Evolutionary conservation across 1,284 basidiomycete species (phyloP).

Genomic region (Marasmius tenuissimus): DNA sequence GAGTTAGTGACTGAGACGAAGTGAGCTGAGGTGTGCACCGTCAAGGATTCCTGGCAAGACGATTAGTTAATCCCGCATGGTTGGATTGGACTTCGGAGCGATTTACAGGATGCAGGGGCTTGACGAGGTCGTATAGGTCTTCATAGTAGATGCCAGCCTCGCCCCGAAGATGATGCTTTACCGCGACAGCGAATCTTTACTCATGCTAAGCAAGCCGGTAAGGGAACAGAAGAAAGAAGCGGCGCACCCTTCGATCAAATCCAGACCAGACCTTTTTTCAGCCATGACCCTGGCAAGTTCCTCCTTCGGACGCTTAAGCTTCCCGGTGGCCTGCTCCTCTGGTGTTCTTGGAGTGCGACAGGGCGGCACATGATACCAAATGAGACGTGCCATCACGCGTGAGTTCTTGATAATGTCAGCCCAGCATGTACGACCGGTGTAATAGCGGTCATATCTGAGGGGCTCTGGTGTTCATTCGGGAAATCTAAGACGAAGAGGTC

Average conservation of each 20-base stretch:
- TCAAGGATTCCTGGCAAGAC: background rate
- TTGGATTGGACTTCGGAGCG: background rate
- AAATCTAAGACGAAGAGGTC: background rate
- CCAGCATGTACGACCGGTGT: slow-evolving; percentile 60
- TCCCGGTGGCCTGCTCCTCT: slow-evolving; percentile 30
- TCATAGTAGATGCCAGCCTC: slow-evolving; percentile 61
- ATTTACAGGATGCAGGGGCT: slow-evolving; percentile 41
- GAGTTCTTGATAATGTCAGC: slow-evolving; percentile 54
- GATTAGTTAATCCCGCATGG: background rate
- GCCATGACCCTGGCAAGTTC: slow-evolving; percentile 53
- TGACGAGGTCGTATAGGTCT: slow-evolving; percentile 53
- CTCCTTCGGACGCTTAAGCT: slow-evolving; percentile 28
- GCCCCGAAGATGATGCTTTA: slow-evolving; percentile 66
- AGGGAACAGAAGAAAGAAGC: background rate
- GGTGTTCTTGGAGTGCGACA: slow-evolving; percentile 36
- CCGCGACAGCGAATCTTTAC: slow-evolving; percentile 50
- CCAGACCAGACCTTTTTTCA: slow-evolving; percentile 60
- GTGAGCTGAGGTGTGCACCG: background rate
- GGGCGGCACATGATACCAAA: slow-evolving; percentile 66
- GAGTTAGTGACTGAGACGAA: background rate
- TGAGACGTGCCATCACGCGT: slow-evolving; percentile 48
- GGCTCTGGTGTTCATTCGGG: background rate
- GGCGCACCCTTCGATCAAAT: slow-evolving; percentile 53
- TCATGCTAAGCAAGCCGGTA: background rate
- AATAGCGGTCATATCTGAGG: slow-evolving; percentile 62